Base-by-base conservation (phyloP, 768 basidiomycete species). In the Serendipita sp. region DNA sequence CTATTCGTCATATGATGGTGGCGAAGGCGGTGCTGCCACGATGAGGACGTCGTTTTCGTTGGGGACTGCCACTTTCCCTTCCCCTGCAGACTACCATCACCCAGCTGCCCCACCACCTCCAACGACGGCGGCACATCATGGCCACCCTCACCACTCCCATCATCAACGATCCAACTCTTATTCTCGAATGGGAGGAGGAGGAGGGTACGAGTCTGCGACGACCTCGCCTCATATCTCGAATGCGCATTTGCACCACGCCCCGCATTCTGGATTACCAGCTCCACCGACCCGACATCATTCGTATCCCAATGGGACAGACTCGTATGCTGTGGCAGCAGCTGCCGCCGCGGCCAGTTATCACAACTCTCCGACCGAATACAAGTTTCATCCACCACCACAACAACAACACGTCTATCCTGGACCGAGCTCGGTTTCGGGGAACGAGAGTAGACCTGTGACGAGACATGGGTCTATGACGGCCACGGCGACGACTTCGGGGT, bases 101-200 rank as follows among this genome's bases (percentile, higher is more conserved):
- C 48, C 41, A 41, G 32, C 2, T 32, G 32, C 48, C 48, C 18
- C 24, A 24, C 24, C 24, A 24, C 53, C 53, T 2, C 53, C 53
- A 15, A 11, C 53, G 53, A 54, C 45, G 13, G 45, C 18, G 45
- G 11, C 11, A 2, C 53, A 54, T 54, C 53, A 32, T 54, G 16
- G 18, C 1, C 45, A 46, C 45, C 13, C 24, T 24, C 24, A 24
- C 13, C 41, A 41, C 13, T 41, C 41, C 41, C 41, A 32, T 60
- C 56, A 60, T n/a, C 56, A 60, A 38, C 56, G 56, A 28, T 60
- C 56, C 10, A 24, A 60, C 35, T 60, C 56, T 13, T 28, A 54
- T 54, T 46, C 45, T 46, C 13, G 45, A 46, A 13, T 13, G 13
- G 13, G 30, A 13, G 16, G 30, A n/a, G 15, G 10, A n/a, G 30